phyloP scores from a whole-genome alignment of 2,329 filamentous ascomycete genomes.

The Conoideocrella luteorostrata region DNA sequence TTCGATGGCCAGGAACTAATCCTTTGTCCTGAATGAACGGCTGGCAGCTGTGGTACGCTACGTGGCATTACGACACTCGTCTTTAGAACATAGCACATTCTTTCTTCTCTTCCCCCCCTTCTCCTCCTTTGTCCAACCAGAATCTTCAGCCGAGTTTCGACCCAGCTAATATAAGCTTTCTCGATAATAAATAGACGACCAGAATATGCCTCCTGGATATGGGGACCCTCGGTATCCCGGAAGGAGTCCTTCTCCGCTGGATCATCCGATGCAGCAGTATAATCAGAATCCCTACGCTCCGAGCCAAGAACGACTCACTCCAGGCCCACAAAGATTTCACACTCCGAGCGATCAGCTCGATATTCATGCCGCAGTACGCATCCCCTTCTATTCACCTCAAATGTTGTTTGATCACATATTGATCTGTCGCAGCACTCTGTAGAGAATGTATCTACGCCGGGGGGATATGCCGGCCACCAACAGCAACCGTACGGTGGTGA shows the following conservation, averaged over 20 bases:
- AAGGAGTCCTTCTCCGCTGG: conserved; percentile 3
- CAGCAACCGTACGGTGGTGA: conserved; percentile 38
- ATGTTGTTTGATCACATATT: neutral
- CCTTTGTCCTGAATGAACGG: neutral
- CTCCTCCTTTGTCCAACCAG: neutral
- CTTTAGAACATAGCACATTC: neutral
- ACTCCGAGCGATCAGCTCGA: conserved; percentile 71
- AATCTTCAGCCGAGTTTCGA: neutral
- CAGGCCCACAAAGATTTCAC: conserved; percentile 30
- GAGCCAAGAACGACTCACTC: conserved; percentile 33
- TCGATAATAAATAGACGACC: too few species aligned
- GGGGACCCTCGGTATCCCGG: neutral
- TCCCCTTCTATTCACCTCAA: too few species aligned
- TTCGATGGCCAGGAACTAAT: too few species aligned
- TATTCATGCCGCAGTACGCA: conserved; percentile 73
- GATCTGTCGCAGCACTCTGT: conserved; percentile 40
- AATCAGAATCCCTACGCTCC: conserved; percentile 3
- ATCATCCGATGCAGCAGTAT: conserved; percentile 7
- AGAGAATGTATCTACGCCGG: conserved; percentile 35
- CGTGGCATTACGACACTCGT: neutral
- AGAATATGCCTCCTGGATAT: conserved; percentile 1
- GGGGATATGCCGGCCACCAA: conserved; percentile 39
- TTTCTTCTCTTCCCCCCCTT: neutral
- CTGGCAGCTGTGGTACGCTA: neutral
- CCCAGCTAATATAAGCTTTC: too few species aligned